phyloP scores from a whole-genome alignment of 192 early-diverging fungal genomes.

The Coemansia sp. region DNA sequence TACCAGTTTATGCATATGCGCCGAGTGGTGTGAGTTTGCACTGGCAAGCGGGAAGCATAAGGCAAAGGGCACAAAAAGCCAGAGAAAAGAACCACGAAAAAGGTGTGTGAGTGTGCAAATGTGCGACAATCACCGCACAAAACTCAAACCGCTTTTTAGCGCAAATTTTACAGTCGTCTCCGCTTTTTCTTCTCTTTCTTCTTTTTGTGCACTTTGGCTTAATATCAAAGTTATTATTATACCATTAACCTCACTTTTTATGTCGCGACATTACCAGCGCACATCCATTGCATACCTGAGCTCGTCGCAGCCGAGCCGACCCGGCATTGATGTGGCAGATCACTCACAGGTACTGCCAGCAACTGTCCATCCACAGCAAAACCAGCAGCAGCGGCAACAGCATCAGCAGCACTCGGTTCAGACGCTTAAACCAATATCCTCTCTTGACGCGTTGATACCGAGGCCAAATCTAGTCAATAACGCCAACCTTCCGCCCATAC shows the following conservation, averaged over 20 bases:
- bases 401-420: background rate
- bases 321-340: constrained; percentile 17
- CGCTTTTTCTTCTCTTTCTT: background rate
- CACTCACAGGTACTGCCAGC: constrained; percentile 1
- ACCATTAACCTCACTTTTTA: background rate
- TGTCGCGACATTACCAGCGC: constrained; percentile 12
- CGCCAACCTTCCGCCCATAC: background rate
- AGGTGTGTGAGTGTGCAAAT: no score
- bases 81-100: no score
- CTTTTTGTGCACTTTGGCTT: background rate
- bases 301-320: constrained; percentile 4
- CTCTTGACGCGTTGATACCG: background rate
- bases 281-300: constrained; percentile 39
- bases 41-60: background rate
- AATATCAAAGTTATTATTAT: background rate
- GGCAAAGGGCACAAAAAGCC: background rate
- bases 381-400: background rate
- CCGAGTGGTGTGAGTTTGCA: background rate
- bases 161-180: background rate
- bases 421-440: background rate
- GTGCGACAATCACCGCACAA: no score
- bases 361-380: background rate
- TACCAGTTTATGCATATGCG: background rate
- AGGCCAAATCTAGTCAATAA: background rate
- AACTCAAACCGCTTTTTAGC: no score